Base-by-base conservation (phyloP, 345 rosid genomes). In the Gossypioides kirkii region DNA sequence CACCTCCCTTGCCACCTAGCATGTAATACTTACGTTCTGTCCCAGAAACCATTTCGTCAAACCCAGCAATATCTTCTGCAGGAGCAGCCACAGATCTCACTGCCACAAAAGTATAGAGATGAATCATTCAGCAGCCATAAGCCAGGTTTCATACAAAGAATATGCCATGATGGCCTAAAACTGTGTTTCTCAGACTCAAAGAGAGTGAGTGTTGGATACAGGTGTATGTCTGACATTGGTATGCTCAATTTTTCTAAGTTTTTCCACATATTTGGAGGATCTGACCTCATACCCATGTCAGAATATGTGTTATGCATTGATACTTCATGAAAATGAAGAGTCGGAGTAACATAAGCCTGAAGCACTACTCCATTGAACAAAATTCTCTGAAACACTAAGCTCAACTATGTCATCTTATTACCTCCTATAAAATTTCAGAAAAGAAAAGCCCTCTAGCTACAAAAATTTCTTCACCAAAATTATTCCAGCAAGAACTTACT, bases 1-100 rank as follows among this genome's bases (percentile, higher is more conserved):
- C 99, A 78, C 99, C 99, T 73, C 99, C 98, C 82, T 95, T 95
- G 22, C 99, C 98, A 47, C 99, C 99, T 7, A 95, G 92, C 92
- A 95, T 82, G 84, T 91, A 95, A 83, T 89, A 95, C 89, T 92
- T 92, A n/a, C 97, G 82, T 78, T 82, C 79, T 20, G 91, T 92
- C 36, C 93, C 96, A 17, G 89, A 75, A 66, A 88, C 89, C 99
- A 92, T 92, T 72, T 92, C 98, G 59, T 91, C 96, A 77, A 95
- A 95, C 45, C 89, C 94, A 10, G 94, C 80, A 49, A 80, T 76
- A 7, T 83, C 75, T 84, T 91, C 98, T n/a, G 90, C 74, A 25
- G 98, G 87, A 63, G 90, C 88, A 76, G 90, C 94, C 78, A 92
- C 94, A 52, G 97, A 81, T 80, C 90, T 87, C 79, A 95, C 99